A percentile compares a stretch with the other conserved stretches of the same genome.
Conservation (phyloP, 2,329 filamentous ascomycete species). For the Exophiala sp. region DNA sequence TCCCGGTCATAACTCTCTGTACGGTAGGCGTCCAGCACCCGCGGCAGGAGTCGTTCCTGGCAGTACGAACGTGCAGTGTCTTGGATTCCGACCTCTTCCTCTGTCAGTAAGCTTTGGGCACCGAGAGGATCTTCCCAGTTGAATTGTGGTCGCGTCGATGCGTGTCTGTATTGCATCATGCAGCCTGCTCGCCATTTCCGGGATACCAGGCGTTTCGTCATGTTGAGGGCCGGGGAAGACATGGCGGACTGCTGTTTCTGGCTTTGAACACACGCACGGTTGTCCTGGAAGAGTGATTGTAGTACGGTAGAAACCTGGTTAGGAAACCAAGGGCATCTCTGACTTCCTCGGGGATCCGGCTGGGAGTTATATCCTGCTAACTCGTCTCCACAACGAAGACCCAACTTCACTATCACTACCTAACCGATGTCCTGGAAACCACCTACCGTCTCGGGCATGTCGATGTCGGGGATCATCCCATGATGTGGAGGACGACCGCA, state of each 20-base stretch:
- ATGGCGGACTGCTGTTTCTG: background rate
- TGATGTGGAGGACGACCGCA: too few relatives aligned
- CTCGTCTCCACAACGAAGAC: too few relatives aligned
- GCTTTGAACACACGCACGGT: too few relatives aligned
- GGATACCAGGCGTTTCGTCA: background rate
- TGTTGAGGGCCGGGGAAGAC: background rate
- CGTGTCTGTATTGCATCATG: slow-evolving; percentile 4
- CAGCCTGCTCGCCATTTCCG: background rate
- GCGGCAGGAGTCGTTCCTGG: slow-evolving; percentile 76
- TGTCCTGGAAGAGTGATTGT: too few relatives aligned
- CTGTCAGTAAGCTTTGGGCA: slow-evolving; percentile 68
- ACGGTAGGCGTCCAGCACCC: slow-evolving; percentile 80
- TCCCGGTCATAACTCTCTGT: slow-evolving; percentile 78
- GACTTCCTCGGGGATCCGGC: too few relatives aligned
- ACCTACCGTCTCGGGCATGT: too few relatives aligned
- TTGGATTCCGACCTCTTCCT: slow-evolving; percentile 82
- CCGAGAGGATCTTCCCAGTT: slow-evolving; percentile 87
- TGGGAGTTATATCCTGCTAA: too few relatives aligned
- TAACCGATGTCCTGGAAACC: too few relatives aligned
- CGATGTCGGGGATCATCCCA: too few relatives aligned
- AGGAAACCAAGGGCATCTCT: too few relatives aligned
- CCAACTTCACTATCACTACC: too few relatives aligned
- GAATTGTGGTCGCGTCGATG: slow-evolving; percentile 47
- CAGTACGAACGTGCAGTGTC: slow-evolving; percentile 91
- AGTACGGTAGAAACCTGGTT: too few relatives aligned